Percentiles rank a stretch among this genome's conserved stretches.
Evolutionary conservation across 176 grass and related monocot genomes (phyloP).

Genomic region (Avena atlantica): DNA sequence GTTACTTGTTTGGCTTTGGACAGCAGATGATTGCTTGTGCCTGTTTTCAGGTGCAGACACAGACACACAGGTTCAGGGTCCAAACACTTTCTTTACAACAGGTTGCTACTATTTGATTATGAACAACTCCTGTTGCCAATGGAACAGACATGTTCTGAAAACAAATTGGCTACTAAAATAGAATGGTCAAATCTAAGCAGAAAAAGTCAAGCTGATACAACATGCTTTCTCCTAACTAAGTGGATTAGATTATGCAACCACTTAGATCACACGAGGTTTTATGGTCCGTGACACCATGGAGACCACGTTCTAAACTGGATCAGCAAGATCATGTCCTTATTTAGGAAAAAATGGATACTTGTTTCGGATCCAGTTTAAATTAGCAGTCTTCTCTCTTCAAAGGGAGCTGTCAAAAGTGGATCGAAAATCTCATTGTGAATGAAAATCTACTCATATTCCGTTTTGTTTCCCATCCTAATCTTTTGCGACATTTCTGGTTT

Average conservation of each 20-base stretch:
- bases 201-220: slow-evolving; percentile 38
- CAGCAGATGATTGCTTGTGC: slow-evolving; percentile 31
- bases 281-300: too few relatives aligned
- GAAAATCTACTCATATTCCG: too few relatives aligned
- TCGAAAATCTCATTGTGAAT: too few relatives aligned
- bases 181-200: background rate
- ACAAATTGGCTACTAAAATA: background rate
- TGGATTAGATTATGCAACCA: slow-evolving; percentile 32
- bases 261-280: background rate
- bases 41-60: slow-evolving; percentile 46
- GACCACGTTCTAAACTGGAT: too few relatives aligned
- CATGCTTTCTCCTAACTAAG: slow-evolving; percentile 47
- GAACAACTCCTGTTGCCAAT: slow-evolving; percentile 20
- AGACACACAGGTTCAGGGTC: slow-evolving; percentile 39
- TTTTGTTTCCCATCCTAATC: too few relatives aligned
- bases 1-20: background rate
- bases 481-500: too few relatives aligned
- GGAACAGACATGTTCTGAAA: slow-evolving; percentile 33
- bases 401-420: too few relatives aligned
- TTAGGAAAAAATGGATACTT: too few relatives aligned
- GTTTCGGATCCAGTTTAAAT: too few relatives aligned
- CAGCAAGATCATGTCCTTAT: too few relatives aligned
- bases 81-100: slow-evolving; percentile 17
- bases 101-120: slow-evolving; percentile 1
- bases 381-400: too few relatives aligned